phyloP scores from a whole-genome alignment of 2,329 filamentous ascomycete genomes.

The Bipolaris victoriae region DNA sequence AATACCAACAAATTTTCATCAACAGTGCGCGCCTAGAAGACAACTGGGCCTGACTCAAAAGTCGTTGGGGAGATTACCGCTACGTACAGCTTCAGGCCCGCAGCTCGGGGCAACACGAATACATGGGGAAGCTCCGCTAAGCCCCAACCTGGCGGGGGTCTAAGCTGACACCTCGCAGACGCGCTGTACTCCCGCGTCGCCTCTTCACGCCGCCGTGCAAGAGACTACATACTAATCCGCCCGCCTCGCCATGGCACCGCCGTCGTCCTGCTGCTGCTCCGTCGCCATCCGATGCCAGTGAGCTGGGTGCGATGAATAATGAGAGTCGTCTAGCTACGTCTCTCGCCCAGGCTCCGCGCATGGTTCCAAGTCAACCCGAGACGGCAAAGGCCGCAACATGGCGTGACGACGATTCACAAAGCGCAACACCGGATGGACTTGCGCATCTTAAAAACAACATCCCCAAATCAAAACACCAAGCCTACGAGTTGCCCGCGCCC shows the following conservation, averaged over 20 bases:
- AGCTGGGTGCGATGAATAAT: constrained; percentile 34
- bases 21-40: not conserved
- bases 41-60: constrained; percentile 1
- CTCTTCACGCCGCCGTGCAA: constrained; percentile 42
- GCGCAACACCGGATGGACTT: constrained; percentile 21
- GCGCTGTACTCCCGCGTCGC: constrained; percentile 28
- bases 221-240: constrained; percentile 35
- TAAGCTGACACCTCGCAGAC: constrained; percentile 19
- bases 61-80: constrained; percentile 3
- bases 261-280: constrained; percentile 32
- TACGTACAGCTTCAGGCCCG: not conserved
- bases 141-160: constrained; percentile 14
- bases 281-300: constrained; percentile 34
- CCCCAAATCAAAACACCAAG: constrained; percentile 17
- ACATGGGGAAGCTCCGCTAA: constrained; percentile 16
- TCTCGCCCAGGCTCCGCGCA: constrained; percentile 34
- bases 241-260: constrained; percentile 42
- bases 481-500: constrained; percentile 22
- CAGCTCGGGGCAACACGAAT: constrained; percentile 13
- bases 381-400: constrained; percentile 25
- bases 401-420: constrained; percentile 15
- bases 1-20: not conserved
- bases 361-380: constrained; percentile 21
- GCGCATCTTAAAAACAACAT: constrained; percentile 14
- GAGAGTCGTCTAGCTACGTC: constrained; percentile 36